These are phyloP conservation scores for Penicillium silybi DNA, from an alignment of 495 filamentous ascomycete species.

Conservation along the genomic window DNA sequence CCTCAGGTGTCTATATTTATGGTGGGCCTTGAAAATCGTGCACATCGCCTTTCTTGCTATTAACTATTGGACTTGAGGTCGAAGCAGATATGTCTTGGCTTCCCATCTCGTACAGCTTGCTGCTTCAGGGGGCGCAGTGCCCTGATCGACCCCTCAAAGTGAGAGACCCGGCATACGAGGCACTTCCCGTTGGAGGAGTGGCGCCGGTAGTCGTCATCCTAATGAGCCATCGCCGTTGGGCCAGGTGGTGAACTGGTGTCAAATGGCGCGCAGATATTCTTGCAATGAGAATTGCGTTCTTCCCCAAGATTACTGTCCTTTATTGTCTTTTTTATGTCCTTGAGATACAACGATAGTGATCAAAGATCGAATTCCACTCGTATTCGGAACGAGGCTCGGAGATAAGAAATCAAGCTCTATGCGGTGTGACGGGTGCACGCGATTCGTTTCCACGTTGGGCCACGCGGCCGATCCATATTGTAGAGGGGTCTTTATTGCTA, in stretches of 20 bases:
- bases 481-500: not conserved
- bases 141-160: not conserved
- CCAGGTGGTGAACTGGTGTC: not conserved
- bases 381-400: not conserved
- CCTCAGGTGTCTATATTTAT: not conserved
- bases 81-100: conserved; percentile 1
- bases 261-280: not conserved
- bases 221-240: not conserved
- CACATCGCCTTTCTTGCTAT: too few relatives aligned
- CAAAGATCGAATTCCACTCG: not conserved
- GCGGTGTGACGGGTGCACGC: conserved; percentile 11
- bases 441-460: conserved; percentile 17
- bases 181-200: not conserved
- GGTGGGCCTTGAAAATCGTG: too few relatives aligned
- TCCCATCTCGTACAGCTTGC: not conserved
- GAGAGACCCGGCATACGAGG: not conserved
- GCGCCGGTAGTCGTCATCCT: conserved; percentile 2
- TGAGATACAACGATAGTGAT: too few relatives aligned
- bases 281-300: too few relatives aligned
- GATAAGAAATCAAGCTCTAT: conserved; percentile 1
- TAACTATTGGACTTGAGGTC: too few relatives aligned
- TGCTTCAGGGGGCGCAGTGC: not conserved
- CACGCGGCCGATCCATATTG: conserved; percentile 5
- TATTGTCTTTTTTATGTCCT: too few relatives aligned
- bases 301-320: too few relatives aligned